Percentiles rank a stretch among this genome's conserved stretches.
Conservation (phyloP, 2,329 filamentous ascomycete genomes). For the Tolypocladium inflatum region DNA sequence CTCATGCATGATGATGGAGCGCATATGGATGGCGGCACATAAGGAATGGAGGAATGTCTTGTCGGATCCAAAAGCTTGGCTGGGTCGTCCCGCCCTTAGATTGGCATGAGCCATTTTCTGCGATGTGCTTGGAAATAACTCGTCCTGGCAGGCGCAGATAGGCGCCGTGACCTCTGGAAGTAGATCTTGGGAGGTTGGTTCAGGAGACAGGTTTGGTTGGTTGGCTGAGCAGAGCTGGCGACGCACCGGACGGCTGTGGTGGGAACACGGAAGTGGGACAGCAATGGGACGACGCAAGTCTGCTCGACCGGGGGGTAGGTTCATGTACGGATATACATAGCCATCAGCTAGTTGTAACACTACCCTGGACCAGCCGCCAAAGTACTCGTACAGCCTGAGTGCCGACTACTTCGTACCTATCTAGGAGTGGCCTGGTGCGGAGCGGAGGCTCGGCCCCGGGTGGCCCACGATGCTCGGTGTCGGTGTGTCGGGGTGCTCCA, state of each 20-base stretch:
- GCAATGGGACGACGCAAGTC: not conserved
- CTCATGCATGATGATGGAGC: not conserved
- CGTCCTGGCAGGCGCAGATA: not conserved
- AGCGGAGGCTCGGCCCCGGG: not conserved
- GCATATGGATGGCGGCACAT: not conserved
- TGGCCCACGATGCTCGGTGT: not conserved
- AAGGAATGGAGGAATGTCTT: not conserved
- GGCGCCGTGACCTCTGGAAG: not conserved
- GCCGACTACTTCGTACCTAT: too few species aligned
- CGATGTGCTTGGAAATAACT: not conserved
- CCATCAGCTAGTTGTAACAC: not conserved
- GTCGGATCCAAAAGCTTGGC: not conserved
- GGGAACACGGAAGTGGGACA: not conserved
- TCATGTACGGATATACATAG: not conserved
- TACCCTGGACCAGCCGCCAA: not conserved
- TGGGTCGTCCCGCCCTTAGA: not conserved
- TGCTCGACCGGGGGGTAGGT: not conserved
- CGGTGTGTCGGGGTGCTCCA: not conserved
- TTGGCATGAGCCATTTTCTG: not conserved
- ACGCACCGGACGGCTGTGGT: not conserved
- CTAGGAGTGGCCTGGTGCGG: not conserved
- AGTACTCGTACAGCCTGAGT: too few species aligned
- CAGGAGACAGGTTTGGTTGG: not conserved
- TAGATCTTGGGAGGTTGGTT: not conserved
- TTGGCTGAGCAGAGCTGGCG: not conserved